These are phyloP conservation scores for Bolboschoenus planiculmis DNA, from an alignment of 176 grass and related monocot species.

Conservation along the genomic window DNA sequence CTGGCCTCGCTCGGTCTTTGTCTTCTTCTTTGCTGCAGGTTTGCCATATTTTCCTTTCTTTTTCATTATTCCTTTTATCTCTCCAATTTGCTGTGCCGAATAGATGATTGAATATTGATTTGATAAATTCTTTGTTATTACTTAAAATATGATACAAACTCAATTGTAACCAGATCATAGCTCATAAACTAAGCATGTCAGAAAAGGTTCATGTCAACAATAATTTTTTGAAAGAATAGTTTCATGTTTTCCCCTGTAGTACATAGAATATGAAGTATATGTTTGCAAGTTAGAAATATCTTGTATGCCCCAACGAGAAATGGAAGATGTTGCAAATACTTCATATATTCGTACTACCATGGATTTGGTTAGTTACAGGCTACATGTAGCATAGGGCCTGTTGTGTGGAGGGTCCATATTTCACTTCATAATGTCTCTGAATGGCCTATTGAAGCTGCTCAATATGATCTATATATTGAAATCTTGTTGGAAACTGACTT, in stretches of 20 bases:
- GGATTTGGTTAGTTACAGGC: neutral
- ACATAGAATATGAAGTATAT: neutral
- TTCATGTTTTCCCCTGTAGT: neutral
- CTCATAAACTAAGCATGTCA: neutral
- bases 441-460: neutral
- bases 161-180: neutral
- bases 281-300: neutral
- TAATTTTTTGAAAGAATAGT: neutral
- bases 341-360: neutral
- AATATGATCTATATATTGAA: neutral
- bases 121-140: neutral
- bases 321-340: neutral
- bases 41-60: neutral
- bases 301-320: neutral
- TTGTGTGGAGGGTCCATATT: neutral
- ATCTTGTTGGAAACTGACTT: neutral
- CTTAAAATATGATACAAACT: neutral
- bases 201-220: neutral
- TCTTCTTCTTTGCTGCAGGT: conserved; percentile 85
- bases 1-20: conserved; percentile 82
- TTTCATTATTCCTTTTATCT: neutral
- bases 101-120: neutral
- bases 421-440: neutral
- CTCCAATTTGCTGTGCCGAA: neutral
- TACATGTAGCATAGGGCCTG: neutral